These are phyloP conservation scores for Ceratocystis papillata DNA, from an alignment of 2,329 filamentous ascomycete species.

Conservation along the genomic window DNA sequence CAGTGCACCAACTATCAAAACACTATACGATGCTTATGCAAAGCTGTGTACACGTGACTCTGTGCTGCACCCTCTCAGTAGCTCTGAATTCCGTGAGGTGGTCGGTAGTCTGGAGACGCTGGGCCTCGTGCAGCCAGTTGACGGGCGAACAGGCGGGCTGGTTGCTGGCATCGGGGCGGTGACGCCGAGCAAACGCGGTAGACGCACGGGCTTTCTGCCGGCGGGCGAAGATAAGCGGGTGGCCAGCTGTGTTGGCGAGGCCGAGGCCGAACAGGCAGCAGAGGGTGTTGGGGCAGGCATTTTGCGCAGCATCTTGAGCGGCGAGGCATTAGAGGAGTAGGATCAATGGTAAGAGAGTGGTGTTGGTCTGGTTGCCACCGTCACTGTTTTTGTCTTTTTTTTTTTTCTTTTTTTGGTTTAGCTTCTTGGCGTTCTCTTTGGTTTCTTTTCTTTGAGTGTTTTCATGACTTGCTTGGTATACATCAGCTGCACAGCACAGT, in stretches of 20 bases:
- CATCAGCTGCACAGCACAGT: no score
- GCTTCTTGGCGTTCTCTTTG: background rate
- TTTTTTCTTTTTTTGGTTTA: background rate
- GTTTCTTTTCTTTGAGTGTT: background rate
- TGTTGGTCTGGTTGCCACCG: background rate
- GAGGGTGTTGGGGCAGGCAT: conserved; percentile 52
- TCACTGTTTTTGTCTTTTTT: background rate
- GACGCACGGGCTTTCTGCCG: conserved; percentile 44
- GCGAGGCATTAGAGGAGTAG: conserved; percentile 45
- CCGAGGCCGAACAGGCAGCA: conserved; percentile 63
- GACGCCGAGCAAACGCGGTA: conserved; percentile 60
- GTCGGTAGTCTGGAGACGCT: conserved; percentile 80
- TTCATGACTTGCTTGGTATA: no score
- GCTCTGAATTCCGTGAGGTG: conserved; percentile 89
- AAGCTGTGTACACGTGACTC: conserved; percentile 75
- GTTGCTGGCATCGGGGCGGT: conserved; percentile 38
- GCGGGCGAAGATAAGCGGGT: conserved; percentile 63
- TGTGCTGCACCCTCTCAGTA: conserved; percentile 78
- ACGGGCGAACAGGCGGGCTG: conserved; percentile 59
- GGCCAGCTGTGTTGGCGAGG: conserved; percentile 67
- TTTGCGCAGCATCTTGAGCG: conserved; percentile 50
- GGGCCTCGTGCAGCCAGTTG: conserved; percentile 62
- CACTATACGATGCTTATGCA: conserved; percentile 73
- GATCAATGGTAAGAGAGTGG: background rate
- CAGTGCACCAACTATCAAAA: conserved; percentile 68